These are phyloP conservation scores for Stereocaulon alpinum DNA, from an alignment of 495 filamentous ascomycete species.

Conservation along the genomic window DNA sequence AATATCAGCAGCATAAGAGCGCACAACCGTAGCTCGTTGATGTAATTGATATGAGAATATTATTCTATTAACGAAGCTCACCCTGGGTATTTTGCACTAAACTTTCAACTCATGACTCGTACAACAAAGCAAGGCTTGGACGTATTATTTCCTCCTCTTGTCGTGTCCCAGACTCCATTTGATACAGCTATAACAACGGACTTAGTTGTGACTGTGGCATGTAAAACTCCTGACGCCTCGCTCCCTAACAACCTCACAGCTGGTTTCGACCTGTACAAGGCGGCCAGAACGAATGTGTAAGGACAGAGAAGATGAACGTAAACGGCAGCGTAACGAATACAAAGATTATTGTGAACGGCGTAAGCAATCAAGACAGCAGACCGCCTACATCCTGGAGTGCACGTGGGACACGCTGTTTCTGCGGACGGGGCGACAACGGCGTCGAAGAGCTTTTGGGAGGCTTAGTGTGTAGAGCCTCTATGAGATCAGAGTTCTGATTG, in stretches of 20 bases:
- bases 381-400: constrained; percentile 48
- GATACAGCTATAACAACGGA: background rate
- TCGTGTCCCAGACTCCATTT: too few relatives aligned
- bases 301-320: too few relatives aligned
- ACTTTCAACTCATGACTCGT: background rate
- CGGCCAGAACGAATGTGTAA: background rate
- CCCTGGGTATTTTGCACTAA: background rate
- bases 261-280: background rate
- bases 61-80: background rate
- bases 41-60: too few relatives aligned
- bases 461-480: constrained; percentile 28
- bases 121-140: too few relatives aligned
- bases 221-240: background rate
- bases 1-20: too few relatives aligned
- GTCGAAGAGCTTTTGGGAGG: constrained; percentile 20
- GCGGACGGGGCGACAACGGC: constrained; percentile 17
- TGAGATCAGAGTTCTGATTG: constrained; percentile 25
- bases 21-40: too few relatives aligned
- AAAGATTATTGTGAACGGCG: background rate
- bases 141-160: too few relatives aligned
- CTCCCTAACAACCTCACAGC: background rate
- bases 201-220: background rate
- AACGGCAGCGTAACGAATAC: background rate
- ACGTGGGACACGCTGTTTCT: constrained; percentile 19
- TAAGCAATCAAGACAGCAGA: constrained; percentile 28